Evolutionary conservation across 805 yeast genomes (phyloP), one percentile per base, ranked within the genome.

Genomic region (Teunomyces atbi): DNA sequence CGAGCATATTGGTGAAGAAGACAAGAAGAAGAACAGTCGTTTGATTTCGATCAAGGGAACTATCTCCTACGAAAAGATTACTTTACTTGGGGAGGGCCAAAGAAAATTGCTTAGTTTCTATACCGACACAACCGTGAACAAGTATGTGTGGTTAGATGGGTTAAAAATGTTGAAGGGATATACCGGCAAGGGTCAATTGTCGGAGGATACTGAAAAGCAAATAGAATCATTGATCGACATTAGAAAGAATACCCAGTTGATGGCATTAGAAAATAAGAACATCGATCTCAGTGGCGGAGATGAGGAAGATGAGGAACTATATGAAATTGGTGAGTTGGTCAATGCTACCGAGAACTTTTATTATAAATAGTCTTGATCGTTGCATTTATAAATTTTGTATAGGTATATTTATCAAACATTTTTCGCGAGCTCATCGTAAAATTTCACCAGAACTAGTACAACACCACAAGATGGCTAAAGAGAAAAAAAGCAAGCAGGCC

Each of bases 131-230:
- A 77, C 78, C 51, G 88, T 84, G 41, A 76, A 80, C 41, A 81
- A 84, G 36, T 79, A 78, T 45, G 78, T 83, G 6, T 89, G 95
- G 95, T 67, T 84, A 29, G 96, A 89, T 64, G 96, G 95, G 0
- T 62, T 88, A 45, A 81, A 79, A 56, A 66, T 72, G 73, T 67
- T 71, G 52, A 66, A 64, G 49, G 73, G 71, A 4, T 54, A 58
- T 50, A 59, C 55, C 2, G 60, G 60, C 16, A 58, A 60, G 1
- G 67, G 66, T 13, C 62, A 65, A 29, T 61, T 71, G 27, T 69
- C 74, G 0, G 51, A 45, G 7, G 74, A 71, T 27, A 71, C 77
- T 6, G 62, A 64, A 15, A 57, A 57, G 21, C 76, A 72, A 49
- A 53, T 71, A 30, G 57, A 61, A 21, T 51, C 60, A 12, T 62